Conservation (phyloP, 2,329 filamentous ascomycete species). For the Venturia pyrina region DNA sequence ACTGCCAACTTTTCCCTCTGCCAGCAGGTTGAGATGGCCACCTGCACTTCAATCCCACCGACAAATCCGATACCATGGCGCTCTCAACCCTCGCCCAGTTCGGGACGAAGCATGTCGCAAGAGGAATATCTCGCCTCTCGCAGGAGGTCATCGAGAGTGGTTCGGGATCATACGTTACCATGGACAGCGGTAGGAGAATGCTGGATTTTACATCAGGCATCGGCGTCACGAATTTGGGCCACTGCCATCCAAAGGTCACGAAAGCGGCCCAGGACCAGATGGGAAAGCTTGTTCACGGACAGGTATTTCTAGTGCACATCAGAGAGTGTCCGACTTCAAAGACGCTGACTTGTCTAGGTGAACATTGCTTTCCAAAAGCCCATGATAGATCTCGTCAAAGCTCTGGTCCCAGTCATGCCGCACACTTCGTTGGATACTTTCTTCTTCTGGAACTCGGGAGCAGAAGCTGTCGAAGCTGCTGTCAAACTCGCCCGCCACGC, state of each 20-base stretch:
- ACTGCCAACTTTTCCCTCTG: not conserved
- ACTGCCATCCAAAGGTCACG: slow-evolving; percentile 28
- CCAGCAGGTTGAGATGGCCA: not conserved
- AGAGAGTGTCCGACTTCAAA: not conserved
- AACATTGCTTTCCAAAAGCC: slow-evolving; percentile 33
- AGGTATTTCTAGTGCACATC: too few relatives aligned
- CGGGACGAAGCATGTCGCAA: slow-evolving; percentile 8
- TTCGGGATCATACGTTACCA: slow-evolving; percentile 24
- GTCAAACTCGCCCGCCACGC: slow-evolving; percentile 28
- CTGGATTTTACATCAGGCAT: slow-evolving; percentile 28
- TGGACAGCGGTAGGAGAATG: slow-evolving; percentile 19
- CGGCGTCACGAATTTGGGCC: slow-evolving; percentile 26
- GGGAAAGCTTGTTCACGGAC: slow-evolving; percentile 29
- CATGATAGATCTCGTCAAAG: slow-evolving; percentile 25
- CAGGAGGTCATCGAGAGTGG: slow-evolving; percentile 20
- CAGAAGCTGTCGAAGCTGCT: slow-evolving; percentile 27
- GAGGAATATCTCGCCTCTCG: slow-evolving; percentile 9
- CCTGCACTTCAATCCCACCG: not conserved
- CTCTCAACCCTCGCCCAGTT: slow-evolving; percentile 5
- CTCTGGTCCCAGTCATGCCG: slow-evolving; percentile 26
- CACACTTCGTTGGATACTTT: slow-evolving; percentile 28
- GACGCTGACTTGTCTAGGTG: slow-evolving; percentile 14
- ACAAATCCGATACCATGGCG: not conserved
- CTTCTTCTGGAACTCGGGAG: slow-evolving; percentile 31
- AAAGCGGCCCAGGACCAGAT: slow-evolving; percentile 27